A percentile compares a stretch with the other conserved stretches of the same genome.
Conservation (phyloP, 2,329 filamentous ascomycete species). For the Epichloe coenophiala region DNA sequence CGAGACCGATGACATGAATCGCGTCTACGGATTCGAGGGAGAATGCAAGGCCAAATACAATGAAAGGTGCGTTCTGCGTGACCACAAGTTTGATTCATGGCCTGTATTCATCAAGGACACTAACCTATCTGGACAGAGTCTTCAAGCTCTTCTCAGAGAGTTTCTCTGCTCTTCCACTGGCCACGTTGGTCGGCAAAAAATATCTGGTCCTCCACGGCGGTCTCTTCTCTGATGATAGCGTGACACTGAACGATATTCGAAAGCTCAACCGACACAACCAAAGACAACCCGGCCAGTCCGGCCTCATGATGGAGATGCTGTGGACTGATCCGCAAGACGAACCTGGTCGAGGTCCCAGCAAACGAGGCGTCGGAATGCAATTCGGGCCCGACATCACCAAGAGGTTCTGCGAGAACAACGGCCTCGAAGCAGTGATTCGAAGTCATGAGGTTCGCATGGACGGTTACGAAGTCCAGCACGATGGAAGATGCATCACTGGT, state of each 20-base stretch:
- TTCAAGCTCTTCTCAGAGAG: slow-evolving; percentile 98
- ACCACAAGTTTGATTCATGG: neutral
- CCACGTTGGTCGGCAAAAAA: slow-evolving; percentile 81
- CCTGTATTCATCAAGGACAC: neutral
- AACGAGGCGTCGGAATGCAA: slow-evolving; percentile 90
- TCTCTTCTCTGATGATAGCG: slow-evolving; percentile 88
- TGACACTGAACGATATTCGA: slow-evolving; percentile 84
- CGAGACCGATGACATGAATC: slow-evolving; percentile 99
- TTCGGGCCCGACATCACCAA: slow-evolving; percentile 96
- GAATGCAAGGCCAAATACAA: slow-evolving; percentile 98
- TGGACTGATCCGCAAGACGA: slow-evolving; percentile 92
- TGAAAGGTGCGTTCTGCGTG: slow-evolving; percentile 40
- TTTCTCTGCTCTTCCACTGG: slow-evolving; percentile 85
- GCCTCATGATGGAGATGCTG: slow-evolving; percentile 99
- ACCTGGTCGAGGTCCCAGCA: slow-evolving; percentile 82
- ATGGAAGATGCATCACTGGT: slow-evolving; percentile 89
- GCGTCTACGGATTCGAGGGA: slow-evolving; percentile 94
- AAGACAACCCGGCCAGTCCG: slow-evolving; percentile 81
- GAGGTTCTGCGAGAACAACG: slow-evolving; percentile 92
- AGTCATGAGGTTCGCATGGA: slow-evolving; percentile 98
- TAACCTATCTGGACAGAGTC: slow-evolving; percentile 32
- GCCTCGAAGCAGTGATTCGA: slow-evolving; percentile 85
- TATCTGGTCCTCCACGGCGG: slow-evolving; percentile 90
- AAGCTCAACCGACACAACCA: slow-evolving; percentile 86
- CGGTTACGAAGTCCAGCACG: slow-evolving; percentile 96